Base-by-base conservation (phyloP, 2,329 filamentous ascomycete genomes). In the Harringtonia aguacate region DNA sequence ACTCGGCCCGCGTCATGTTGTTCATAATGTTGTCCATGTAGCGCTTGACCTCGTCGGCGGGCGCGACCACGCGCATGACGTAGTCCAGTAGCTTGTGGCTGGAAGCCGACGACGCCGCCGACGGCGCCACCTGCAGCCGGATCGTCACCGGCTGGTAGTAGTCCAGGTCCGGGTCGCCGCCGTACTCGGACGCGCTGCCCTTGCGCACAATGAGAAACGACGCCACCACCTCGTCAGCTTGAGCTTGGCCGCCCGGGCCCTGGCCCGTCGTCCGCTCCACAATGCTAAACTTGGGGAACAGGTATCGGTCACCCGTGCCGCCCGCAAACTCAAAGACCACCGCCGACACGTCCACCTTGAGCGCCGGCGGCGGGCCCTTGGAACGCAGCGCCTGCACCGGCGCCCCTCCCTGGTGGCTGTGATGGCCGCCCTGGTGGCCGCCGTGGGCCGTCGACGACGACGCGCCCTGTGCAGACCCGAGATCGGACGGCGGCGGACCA, bases 121-220 rank as follows among this genome's bases (percentile, higher is more conserved):
- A 33, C 13, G 44, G 27, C 22, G 47, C 43, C n/a, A 41, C 46
- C 46, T 50, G 46, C 21, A 84, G 60, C 17, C 77, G 71, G 42
- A 84, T 72, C 0, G 73, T 82, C 24, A 89, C 72, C 2, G 85
- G 84, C 52, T 89, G 82, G 56, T 87, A 90, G 61, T 84, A 86
- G 54, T 87, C 79, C 13, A 81, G 61, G 9, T 68, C 63, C 1
- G 75, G 75, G 49, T 82, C 75, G n/a, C 74, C 75, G 45, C 73
- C 70, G 46, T 79, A 77, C 52, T 83, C 79, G 2, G 77, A 74
- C n/a, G 67, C 69, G 52, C 78, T 81, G 27, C 80, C 84, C 58
- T 81, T 82, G 39, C 83, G 79, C 7, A 86, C 82, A 47, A 89
- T 78, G 12, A 92, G 66, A 56, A 90, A 92, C 1, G 84, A 89